Evolutionary conservation across 345 rosid species (phyloP), one percentile per base, ranked within the genome.

Genomic region (Hevea brasiliensis): DNA sequence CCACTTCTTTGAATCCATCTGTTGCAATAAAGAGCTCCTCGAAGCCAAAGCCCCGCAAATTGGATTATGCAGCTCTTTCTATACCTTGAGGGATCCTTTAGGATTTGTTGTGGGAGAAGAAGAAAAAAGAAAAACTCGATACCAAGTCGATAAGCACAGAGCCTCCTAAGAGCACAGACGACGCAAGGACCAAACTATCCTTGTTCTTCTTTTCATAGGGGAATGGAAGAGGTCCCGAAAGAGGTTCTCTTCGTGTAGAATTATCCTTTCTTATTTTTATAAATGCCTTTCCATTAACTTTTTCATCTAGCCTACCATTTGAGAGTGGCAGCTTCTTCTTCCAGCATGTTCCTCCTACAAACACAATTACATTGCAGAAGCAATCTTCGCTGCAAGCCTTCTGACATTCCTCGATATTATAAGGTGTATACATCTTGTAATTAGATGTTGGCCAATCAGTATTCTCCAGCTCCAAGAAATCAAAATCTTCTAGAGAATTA

Each of bases 311-410:
- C 32, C 73, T 79, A 23, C 88, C 85, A 71, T 81, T 79, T 1
- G 83, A 76, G 27, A 85, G 79, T 0, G 85, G 86, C 11, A 83
- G 70, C 73, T 61, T 82, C 74, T 78, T 80, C 81, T 76, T 76
- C 83, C 79, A 75, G 50, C 86, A 82, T 8, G 0, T 15, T 0
- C 11, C 61, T 0, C 1, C 67, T 17, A 66, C 32, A 6, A 70
- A 68, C 15, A 74, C 23, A 7, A 79, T 79, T 7, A 68, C 87
- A 42, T 61, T 75, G 35, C 89, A 86, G 35, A 81, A 61, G 73
- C 89, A 86, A 45, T 86, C 89, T 8, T 72, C 37, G 70, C 73
- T 7, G 65, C 89, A 86, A 61, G 85, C 45, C 8, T 65, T 45
- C 20, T 18, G 32, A 75, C 86, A 82, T 1, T 85, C 68, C 13